Evolutionary conservation across 495 filamentous ascomycete species (phyloP), one percentile per base, ranked within the genome.

Genomic region (Penicillium antarcticum): DNA sequence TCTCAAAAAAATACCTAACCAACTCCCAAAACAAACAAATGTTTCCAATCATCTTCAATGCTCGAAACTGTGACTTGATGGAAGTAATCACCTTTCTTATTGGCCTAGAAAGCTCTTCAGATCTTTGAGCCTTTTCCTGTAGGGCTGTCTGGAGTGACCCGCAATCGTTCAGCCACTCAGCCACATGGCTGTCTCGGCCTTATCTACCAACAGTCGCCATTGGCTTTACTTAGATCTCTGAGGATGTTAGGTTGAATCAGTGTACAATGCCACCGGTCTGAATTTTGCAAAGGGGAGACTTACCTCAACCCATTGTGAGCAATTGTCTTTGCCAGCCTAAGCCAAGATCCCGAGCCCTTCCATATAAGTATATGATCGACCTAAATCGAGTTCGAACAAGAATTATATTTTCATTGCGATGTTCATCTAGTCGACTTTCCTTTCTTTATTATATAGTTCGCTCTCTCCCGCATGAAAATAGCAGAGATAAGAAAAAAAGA

Each of bases 121-220:
- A 23, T 12, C 17, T 35, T 5, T 9, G 43, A 31, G n/a, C 12
- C n/a, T 21, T 35, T 26, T 17, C 13, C 8, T 29, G 24, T 29
- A 29, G 24, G 24, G 24, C 24, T 29, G 24, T 29, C 4, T 9
- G 24, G 7, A 9, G 24, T 45, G 19, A 46, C 23, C 17, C 32
- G 29, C 32, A 31, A 36, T 46, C 19, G 26, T 4, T 36, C 44
- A 46, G 44, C 44, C 32, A 46, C 44, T 14, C 13, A 44, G 43
- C 31, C 32, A 45, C 44, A 17, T 36, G 33, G 26, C 11, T n/a
- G 46, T 48, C 14, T 41, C 11, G 40, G 23, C n/a, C 11, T 40
- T 21, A 41, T 48, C 41, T 1, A 7, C 39, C 36, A 14, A 32
- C 45, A 1, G 32, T 6, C 5, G 9, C 5, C 16, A 6, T 16